phyloP scores from a whole-genome alignment of 1,284 basidiomycete species.

The Cutaneotrichosporon curvatum region DNA sequence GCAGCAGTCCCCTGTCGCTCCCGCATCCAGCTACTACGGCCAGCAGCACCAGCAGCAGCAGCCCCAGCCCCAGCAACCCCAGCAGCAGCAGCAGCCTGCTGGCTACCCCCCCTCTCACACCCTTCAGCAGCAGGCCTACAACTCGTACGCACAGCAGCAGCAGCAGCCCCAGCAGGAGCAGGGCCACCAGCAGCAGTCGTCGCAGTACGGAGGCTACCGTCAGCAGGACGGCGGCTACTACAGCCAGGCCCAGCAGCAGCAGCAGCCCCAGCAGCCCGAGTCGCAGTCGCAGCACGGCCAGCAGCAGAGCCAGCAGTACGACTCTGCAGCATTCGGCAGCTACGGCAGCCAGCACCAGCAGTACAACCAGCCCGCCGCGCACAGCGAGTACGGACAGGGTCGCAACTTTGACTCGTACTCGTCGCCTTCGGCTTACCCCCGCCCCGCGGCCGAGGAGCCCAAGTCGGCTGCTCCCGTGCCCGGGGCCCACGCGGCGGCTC shows the following conservation, averaged over 20 bases:
- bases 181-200: slow-evolving; percentile 21
- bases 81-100: slow-evolving; percentile 29
- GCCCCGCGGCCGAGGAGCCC: slow-evolving; percentile 38
- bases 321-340: slow-evolving; percentile 11
- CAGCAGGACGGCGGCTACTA: slow-evolving; percentile 29
- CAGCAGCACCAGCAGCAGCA: slow-evolving; percentile 16
- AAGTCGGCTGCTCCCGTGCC: slow-evolving; percentile 31
- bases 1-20: background rate
- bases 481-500: slow-evolving; percentile 30
- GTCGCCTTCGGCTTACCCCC: slow-evolving; percentile 38
- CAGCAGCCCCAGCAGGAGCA: slow-evolving; percentile 19
- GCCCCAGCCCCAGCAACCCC: slow-evolving; percentile 21
- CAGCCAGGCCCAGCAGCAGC: slow-evolving; percentile 23
- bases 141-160: slow-evolving; percentile 27
- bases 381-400: slow-evolving; percentile 16
- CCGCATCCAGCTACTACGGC: slow-evolving; percentile 5
- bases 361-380: slow-evolving; percentile 17
- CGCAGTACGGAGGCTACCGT: slow-evolving; percentile 23
- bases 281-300: slow-evolving; percentile 23
- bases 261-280: slow-evolving; percentile 16
- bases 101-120: slow-evolving; percentile 26
- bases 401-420: slow-evolving; percentile 44
- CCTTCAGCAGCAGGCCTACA: slow-evolving; percentile 35
- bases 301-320: slow-evolving; percentile 27
- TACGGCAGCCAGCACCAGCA: slow-evolving; percentile 14